Conservation (phyloP, 257 asterid species). For the Paraleonurus japonicus region DNA sequence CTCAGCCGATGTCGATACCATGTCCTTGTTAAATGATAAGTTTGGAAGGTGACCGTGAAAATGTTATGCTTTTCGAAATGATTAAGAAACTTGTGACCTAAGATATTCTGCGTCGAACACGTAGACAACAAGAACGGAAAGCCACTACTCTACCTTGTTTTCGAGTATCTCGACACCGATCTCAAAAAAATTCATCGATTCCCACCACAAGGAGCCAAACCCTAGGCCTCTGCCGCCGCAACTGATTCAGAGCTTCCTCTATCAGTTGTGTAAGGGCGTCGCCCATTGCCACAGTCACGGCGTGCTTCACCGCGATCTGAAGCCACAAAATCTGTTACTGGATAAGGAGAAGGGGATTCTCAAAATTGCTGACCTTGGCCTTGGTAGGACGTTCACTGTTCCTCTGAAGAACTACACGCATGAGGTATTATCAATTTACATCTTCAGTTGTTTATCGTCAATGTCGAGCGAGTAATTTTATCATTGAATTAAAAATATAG, state of each 20-base stretch:
- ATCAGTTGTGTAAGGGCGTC: conserved; percentile 86
- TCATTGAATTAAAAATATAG: background rate
- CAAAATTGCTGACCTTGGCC: conserved; percentile 97
- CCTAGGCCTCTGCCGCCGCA: conserved; percentile 68
- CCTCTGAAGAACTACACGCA: conserved; percentile 97
- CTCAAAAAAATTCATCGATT: too few species aligned
- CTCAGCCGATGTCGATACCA: too few species aligned
- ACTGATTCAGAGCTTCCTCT: conserved; percentile 69
- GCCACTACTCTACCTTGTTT: conserved; percentile 84
- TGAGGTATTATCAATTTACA: conserved; percentile 41
- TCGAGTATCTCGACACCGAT: conserved; percentile 93
- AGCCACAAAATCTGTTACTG: conserved; percentile 88
- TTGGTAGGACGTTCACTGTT: conserved; percentile 90
- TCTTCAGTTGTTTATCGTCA: background rate
- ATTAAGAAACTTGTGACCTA: too few species aligned
- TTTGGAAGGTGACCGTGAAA: too few species aligned
- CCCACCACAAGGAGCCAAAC: too few species aligned
- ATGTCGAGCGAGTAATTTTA: background rate
- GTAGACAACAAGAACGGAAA: conserved; percentile 80
- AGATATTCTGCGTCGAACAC: conserved; percentile 87
- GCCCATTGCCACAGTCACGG: conserved; percentile 98
- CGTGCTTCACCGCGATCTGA: conserved; percentile 92
- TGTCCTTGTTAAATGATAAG: too few species aligned
- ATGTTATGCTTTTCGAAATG: too few species aligned
- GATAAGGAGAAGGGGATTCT: conserved; percentile 90